Base-by-base conservation (phyloP, 225 moss, liverwort and hornwort genomes). In the Anthoceros angustus region DNA sequence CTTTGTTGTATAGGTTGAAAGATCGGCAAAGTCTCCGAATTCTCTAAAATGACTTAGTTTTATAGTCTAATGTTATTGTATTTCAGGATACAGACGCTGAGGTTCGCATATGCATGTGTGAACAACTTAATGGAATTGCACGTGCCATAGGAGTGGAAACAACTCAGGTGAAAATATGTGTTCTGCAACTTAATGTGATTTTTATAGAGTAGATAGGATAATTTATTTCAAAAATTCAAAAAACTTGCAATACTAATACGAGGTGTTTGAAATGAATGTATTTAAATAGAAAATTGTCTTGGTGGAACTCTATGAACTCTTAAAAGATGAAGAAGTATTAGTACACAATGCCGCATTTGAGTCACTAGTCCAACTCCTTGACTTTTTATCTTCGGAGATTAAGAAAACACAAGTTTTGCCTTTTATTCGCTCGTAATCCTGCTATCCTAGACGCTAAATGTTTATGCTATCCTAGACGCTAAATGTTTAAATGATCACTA, bases 381-480 rank as follows among this genome's bases (percentile, higher is more conserved):
- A 89, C 78, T 98, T 81, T 63, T 70, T 98, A 72, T 80, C 95
- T 14, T 25, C 76, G 62, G 87, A 89, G 42, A 81, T 87, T 74
- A 86, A 84, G 69, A 80, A 74, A 72, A 65, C 81, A 42, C 85
- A 92, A 74, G 86, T 89, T 62, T 80, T 98, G 72, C 86, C 91
- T 62, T 87, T 87, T 73, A 76, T 98, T 74, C 85, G 87, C 86
- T 87, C 86, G 95, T 98, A 85, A 86, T 91, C 85, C 88, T 87
- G 1, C 32, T 1, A 32, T 32, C 32, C 32, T 32, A 32, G 32
- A 32, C 1, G 32, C 32, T 32, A 4, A 32, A 1, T 32, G 4
- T 32, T 32, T 32, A n/a, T n/a, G n/a, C n/a, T n/a, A n/a, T n/a
- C n/a, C n/a, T n/a, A n/a, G n/a, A n/a, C n/a, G n/a, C n/a, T n/a